phyloP scores from a whole-genome alignment of 192 early-diverging fungal genomes.

The Entomortierella lignicola region DNA sequence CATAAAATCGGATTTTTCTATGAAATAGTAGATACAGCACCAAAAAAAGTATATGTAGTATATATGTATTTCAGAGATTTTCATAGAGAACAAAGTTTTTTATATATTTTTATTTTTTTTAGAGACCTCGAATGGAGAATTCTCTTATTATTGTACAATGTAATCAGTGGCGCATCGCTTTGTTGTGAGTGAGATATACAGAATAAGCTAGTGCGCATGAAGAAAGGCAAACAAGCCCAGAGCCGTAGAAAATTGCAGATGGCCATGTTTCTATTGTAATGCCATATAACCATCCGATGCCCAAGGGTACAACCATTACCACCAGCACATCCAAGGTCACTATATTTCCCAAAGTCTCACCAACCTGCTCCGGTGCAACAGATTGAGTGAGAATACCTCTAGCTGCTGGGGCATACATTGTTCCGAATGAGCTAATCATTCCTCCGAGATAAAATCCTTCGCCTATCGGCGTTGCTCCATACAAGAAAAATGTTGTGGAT shows the following conservation, averaged over 20 bases:
- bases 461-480: constrained; percentile 11
- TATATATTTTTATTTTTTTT: too few species aligned
- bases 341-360: constrained; percentile 22
- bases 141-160: too few species aligned
- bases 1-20: too few species aligned
- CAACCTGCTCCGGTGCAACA: constrained; percentile 19
- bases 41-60: too few species aligned
- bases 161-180: too few species aligned
- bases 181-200: background rate
- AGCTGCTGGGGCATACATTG: constrained; percentile 18
- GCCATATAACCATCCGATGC: constrained; percentile 15
- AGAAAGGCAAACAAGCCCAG: background rate
- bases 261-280: constrained; percentile 12
- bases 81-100: too few species aligned
- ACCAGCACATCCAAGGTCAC: constrained; percentile 28
- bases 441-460: constrained; percentile 39
- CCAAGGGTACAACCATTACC: constrained; percentile 7
- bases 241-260: constrained; percentile 10
- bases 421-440: constrained; percentile 14
- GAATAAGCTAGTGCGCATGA: background rate
- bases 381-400: constrained; percentile 29
- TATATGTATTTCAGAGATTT: too few species aligned
- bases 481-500: constrained; percentile 23
- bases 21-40: too few species aligned
- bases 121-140: too few species aligned